These are phyloP conservation scores for Aspergillus quadrilineatus DNA, from an alignment of 2,329 filamentous ascomycete species.

Conservation along the genomic window DNA sequence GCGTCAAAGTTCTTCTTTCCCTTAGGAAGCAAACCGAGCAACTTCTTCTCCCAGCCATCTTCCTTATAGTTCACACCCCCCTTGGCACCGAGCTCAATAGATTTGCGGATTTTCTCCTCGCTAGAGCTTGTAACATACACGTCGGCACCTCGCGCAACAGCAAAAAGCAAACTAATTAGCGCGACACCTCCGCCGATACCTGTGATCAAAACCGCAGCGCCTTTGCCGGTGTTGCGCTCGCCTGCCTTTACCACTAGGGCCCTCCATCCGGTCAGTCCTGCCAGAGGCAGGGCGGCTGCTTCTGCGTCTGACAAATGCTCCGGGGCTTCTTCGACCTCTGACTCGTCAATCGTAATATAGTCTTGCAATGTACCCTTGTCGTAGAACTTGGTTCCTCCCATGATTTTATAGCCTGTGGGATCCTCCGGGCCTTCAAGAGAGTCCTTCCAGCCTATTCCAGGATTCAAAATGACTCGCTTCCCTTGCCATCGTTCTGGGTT, in stretches of 20 bases:
- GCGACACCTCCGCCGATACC: slow-evolving; percentile 94
- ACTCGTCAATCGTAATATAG: slow-evolving; percentile 65
- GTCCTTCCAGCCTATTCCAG: slow-evolving; percentile 73
- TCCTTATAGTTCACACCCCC: slow-evolving; percentile 83
- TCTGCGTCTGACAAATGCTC: slow-evolving; percentile 69
- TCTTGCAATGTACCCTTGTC: slow-evolving; percentile 73
- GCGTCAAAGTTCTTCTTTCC: slow-evolving; percentile 70
- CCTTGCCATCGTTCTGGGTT: slow-evolving; percentile 56
- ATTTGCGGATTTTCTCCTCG: slow-evolving; percentile 71
- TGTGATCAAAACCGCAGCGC: slow-evolving; percentile 78
- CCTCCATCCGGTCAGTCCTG: slow-evolving; percentile 84
- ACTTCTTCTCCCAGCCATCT: slow-evolving; percentile 75
- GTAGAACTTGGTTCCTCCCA: slow-evolving; percentile 60
- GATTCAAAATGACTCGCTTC: slow-evolving; percentile 75
- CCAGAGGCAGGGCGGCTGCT: slow-evolving; percentile 79
- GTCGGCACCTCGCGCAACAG: slow-evolving; percentile 68
- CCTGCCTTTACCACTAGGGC: slow-evolving; percentile 77
- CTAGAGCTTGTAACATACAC: slow-evolving; percentile 81
- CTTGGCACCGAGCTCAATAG: slow-evolving; percentile 67
- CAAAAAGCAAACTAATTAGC: slow-evolving; percentile 77
- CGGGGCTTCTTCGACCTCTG: slow-evolving; percentile 75
- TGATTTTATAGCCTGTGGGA: slow-evolving; percentile 38
- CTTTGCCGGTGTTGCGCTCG: slow-evolving; percentile 52
- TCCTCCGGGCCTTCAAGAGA: slow-evolving; percentile 72
- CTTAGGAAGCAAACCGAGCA: slow-evolving; percentile 60